These are phyloP conservation scores for Botrytis hyacinthi DNA, from an alignment of 2,329 filamentous ascomycete species.

Conservation along the genomic window DNA sequence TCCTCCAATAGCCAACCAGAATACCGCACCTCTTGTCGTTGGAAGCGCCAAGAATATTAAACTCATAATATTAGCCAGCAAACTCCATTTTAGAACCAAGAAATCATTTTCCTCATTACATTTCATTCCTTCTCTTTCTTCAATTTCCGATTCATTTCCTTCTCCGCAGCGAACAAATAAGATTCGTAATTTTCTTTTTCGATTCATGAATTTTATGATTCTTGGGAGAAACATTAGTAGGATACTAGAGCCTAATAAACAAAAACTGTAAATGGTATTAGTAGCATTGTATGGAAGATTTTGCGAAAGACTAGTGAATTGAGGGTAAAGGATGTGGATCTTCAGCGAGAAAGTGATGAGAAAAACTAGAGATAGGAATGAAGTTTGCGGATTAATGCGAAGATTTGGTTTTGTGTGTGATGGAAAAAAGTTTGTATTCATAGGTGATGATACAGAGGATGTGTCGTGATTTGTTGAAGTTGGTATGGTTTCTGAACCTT, in stretches of 20 bases:
- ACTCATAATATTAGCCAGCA: neutral
- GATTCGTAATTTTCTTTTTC: neutral
- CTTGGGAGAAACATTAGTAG: neutral
- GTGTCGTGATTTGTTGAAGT: neutral
- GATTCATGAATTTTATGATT: neutral
- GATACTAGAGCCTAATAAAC: neutral
- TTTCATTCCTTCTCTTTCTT: neutral
- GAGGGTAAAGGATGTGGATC: neutral
- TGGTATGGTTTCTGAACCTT: neutral
- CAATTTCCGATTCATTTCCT: neutral
- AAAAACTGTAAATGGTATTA: neutral
- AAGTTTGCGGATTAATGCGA: too few species aligned
- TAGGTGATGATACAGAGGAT: neutral
- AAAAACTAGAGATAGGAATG: neutral
- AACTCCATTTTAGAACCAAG: neutral
- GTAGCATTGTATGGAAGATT: neutral
- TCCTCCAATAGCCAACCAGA: neutral
- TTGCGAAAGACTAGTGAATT: conserved; percentile 1
- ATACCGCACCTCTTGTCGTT: neutral
- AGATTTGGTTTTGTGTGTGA: neutral
- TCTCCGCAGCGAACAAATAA: neutral
- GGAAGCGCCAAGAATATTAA: conserved; percentile 3
- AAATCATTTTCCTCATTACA: neutral
- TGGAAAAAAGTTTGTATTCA: neutral
- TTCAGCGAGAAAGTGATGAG: neutral